Evolutionary conservation across 2,329 filamentous ascomycete genomes (phyloP).

Genomic region (Harringtonia aguacate): DNA sequence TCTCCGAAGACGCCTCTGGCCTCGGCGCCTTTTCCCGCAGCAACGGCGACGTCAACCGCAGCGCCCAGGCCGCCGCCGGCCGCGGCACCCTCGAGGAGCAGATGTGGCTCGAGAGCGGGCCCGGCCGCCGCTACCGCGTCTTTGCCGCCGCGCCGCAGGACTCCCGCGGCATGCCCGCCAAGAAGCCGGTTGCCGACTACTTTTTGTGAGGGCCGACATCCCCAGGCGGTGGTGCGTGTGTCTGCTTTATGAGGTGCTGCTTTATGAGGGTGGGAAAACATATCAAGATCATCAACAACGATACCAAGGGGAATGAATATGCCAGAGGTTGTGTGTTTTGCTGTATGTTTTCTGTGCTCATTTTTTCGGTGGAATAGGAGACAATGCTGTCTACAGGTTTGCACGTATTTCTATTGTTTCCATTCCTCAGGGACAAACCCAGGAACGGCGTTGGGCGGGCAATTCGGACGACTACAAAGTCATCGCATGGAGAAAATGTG

Average conservation of each 20-base stretch:
- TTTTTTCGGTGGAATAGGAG: too few relatives aligned
- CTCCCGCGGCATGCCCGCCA: constrained; percentile 92
- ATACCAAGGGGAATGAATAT: too few relatives aligned
- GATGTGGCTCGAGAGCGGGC: constrained; percentile 45
- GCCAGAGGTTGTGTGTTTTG: too few relatives aligned
- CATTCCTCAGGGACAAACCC: too few relatives aligned
- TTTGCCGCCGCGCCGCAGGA: constrained; percentile 97
- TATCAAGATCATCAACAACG: too few relatives aligned
- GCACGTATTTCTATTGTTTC: too few relatives aligned
- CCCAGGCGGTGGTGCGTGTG: not conserved
- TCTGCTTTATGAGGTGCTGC: not conserved
- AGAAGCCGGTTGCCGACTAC: constrained; percentile 96
- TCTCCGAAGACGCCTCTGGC: constrained; percentile 78
- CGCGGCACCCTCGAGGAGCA: constrained; percentile 36
- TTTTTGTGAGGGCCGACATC: constrained; percentile 49
- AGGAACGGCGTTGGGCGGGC: not conserved
- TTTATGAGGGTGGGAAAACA: too few relatives aligned
- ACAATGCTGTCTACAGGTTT: too few relatives aligned
- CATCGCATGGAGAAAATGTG: not conserved
- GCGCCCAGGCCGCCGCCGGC: constrained; percentile 21
- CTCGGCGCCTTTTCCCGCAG: constrained; percentile 58
- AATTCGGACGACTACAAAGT: too few relatives aligned
- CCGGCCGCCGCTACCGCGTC: constrained; percentile 82
- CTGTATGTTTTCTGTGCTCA: too few relatives aligned
- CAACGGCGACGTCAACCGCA: constrained; percentile 53